Conservation (phyloP, 208 protist genomes). For the Crithidia brevicula region DNA sequence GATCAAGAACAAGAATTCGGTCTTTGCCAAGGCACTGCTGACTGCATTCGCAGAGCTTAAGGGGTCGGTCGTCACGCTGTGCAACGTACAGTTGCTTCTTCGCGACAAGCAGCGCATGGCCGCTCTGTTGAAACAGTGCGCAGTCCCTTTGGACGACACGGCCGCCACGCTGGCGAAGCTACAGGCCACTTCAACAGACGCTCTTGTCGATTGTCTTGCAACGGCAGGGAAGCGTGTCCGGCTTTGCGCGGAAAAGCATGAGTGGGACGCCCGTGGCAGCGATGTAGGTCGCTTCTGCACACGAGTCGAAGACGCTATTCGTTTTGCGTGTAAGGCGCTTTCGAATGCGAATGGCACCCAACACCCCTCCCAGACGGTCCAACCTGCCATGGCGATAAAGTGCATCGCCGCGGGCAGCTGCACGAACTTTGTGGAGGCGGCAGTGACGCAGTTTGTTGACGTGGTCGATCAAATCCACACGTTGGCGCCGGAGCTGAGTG, state of each 20-base stretch:
- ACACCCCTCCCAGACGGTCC: neutral
- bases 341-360: neutral
- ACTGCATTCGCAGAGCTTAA: neutral
- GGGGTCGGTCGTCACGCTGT: neutral
- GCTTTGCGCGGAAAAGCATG: neutral
- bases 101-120: neutral
- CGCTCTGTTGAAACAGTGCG: neutral
- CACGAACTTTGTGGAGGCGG: neutral
- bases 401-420: neutral
- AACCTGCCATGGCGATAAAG: neutral
- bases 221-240: neutral
- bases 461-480: neutral
- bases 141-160: neutral
- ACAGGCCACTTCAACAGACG: neutral
- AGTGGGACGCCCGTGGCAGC: neutral
- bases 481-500: slow-evolving; percentile 8
- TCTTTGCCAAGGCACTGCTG: neutral
- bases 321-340: neutral
- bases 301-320: neutral
- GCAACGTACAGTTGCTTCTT: neutral
- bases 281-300: neutral
- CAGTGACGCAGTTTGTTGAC: neutral
- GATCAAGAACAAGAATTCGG: neutral
- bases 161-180: neutral
- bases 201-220: neutral